Percentiles rank a stretch among this genome's conserved stretches.
Conservation (phyloP, 2,329 filamentous ascomycete genomes). For the Botryosphaeria dothidea region DNA sequence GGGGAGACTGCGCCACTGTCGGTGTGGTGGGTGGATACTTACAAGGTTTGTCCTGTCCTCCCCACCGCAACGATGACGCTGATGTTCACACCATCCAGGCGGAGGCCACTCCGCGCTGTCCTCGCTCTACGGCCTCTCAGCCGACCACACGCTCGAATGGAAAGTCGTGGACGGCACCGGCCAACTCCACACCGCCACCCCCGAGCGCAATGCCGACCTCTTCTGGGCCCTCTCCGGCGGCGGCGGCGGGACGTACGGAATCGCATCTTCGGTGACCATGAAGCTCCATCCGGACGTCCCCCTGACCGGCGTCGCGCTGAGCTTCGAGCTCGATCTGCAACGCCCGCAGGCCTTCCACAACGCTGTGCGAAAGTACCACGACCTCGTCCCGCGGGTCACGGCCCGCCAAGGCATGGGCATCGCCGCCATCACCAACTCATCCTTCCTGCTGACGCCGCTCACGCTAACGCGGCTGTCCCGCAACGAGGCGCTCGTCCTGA, state of each 20-base stretch:
- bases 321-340: slow-evolving; percentile 2
- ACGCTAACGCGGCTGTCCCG: too few relatives aligned
- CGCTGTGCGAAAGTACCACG: too few relatives aligned
- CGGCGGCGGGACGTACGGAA: slow-evolving; percentile 33
- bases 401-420: too few relatives aligned
- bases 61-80: neutral
- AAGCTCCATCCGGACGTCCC: slow-evolving; percentile 27
- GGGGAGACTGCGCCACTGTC: slow-evolving; percentile 34
- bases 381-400: too few relatives aligned
- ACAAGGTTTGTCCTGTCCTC: slow-evolving; percentile 21
- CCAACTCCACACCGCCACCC: slow-evolving; percentile 28
- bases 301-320: slow-evolving; percentile 28
- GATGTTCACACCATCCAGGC: slow-evolving; percentile 33
- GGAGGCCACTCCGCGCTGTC: slow-evolving; percentile 29
- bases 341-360: too few relatives aligned
- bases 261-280: slow-evolving; percentile 33
- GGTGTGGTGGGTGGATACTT: slow-evolving; percentile 34
- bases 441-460: too few relatives aligned
- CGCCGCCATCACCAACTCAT: too few relatives aligned
- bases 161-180: slow-evolving; percentile 36
- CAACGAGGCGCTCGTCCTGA: too few relatives aligned
- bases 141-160: slow-evolving; percentile 34
- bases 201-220: slow-evolving; percentile 32
- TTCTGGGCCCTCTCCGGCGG: slow-evolving; percentile 39
- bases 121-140: slow-evolving; percentile 27